Percentiles rank a stretch among this genome's conserved stretches.
Evolutionary conservation across 768 basidiomycete genomes (phyloP).

Genomic region (Tremella yokohamensis): DNA sequence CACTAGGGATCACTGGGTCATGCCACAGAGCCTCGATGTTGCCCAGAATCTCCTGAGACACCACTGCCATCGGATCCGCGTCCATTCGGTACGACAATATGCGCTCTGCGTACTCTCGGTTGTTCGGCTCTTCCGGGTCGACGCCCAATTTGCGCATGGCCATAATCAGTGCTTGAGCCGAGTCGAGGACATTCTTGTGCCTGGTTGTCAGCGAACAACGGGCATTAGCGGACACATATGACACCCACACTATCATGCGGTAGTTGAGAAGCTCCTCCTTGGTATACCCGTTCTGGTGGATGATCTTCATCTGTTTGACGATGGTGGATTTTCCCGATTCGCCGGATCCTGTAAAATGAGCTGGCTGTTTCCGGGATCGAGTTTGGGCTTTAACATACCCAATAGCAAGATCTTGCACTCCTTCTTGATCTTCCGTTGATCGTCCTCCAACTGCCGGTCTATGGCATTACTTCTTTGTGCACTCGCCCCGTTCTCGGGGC

Average conservation of each 20-base stretch:
- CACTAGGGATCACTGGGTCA: conserved; percentile 54
- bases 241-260: conserved; percentile 69
- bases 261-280: conserved; percentile 70
- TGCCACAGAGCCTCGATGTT: conserved; percentile 55
- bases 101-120: conserved; percentile 52
- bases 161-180: conserved; percentile 75
- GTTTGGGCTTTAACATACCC: conserved; percentile 57
- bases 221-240: not conserved
- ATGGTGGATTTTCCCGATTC: conserved; percentile 94
- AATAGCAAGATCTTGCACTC: conserved; percentile 90
- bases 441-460: conserved; percentile 81
- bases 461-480: conserved; percentile 56
- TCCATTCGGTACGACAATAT: conserved; percentile 55
- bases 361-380: not conserved
- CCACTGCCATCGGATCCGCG: conserved; percentile 41
- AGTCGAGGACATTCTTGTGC: conserved; percentile 69
- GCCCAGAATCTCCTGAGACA: conserved; percentile 51
- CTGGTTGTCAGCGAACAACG: conserved; percentile 9
- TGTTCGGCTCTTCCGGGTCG: conserved; percentile 62
- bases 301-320: conserved; percentile 99
- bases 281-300: conserved; percentile 87
- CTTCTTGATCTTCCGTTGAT: conserved; percentile 70
- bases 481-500: conserved; percentile 22
- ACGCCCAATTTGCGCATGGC: conserved; percentile 83
- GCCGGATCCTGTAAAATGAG: conserved; percentile 67